phyloP scores from a whole-genome alignment of 257 asterid genomes.

The Nicotiana benthamiana region DNA sequence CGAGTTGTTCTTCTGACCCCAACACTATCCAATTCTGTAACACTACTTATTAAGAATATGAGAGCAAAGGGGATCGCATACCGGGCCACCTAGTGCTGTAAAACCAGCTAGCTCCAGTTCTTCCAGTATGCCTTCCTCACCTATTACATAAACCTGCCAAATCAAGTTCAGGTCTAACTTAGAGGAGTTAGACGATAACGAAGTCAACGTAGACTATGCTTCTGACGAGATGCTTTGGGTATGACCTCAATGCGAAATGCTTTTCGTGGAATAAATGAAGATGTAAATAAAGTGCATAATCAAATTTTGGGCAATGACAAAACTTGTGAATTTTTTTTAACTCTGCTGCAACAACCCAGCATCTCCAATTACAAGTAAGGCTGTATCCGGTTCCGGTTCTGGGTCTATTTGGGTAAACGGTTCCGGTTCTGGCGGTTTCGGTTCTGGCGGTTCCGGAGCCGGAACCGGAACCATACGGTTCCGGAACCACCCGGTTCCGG shows the following conservation, averaged over 20 bases:
- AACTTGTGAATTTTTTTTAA: not conserved
- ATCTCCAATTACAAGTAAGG: not conserved
- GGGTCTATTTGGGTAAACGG: too few relatives aligned
- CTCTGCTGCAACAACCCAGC: not conserved
- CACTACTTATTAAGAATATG: not conserved
- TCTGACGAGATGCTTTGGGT: not conserved
- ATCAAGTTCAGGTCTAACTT: not conserved
- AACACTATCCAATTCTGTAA: not conserved
- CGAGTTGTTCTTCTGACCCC: not conserved
- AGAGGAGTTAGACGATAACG: not conserved
- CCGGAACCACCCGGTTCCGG: too few relatives aligned
- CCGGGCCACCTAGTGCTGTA: conserved; percentile 81
- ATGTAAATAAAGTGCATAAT: not conserved
- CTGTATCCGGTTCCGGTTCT: too few relatives aligned
- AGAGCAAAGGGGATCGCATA: conserved; percentile 30
- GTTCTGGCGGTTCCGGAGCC: too few relatives aligned
- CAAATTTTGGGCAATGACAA: not conserved
- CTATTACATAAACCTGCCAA: conserved; percentile 84
- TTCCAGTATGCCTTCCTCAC: conserved; percentile 85
- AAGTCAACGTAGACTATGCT: not conserved
- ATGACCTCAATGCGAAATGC: not conserved
- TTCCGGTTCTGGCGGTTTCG: too few relatives aligned
- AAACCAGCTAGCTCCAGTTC: conserved; percentile 80
- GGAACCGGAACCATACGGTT: too few relatives aligned
- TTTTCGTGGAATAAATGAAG: not conserved